Evolutionary conservation across 1,284 basidiomycete species (phyloP), one percentile per base, ranked within the genome.

Genomic region (Cutaneotrichosporon cutaneum): DNA sequence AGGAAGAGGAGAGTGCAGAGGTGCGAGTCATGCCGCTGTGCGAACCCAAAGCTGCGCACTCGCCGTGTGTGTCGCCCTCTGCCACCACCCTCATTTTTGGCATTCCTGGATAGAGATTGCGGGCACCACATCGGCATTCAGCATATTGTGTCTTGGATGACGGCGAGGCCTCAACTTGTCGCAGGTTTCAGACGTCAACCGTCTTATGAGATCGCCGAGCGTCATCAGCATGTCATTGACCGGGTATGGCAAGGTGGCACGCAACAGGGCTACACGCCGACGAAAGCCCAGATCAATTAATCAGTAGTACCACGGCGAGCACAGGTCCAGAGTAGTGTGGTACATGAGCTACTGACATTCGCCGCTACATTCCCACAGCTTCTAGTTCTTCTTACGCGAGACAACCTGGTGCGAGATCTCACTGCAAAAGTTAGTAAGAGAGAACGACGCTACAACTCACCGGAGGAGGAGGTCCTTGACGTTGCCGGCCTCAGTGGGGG

Each of bases 371-470:
- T n/a, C 39, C 18, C 39, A n/a, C 48, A 51, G 27, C 26, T 11
- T 51, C 26, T 51, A 51, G 26, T 65, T 48, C 57, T 57, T 60
- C 56, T 58, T 56, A 53, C 62, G 60, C 53, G 61, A 63, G 42
- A 66, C 59, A 30, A 66, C 61, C 61, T 64, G 50, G 63, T 67
- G 62, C 45, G 60, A 64, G 50, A 56, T 52, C 61, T 67, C 65
- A 53, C 62, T 66, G 57, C 7, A 10, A 35, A 9, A 8, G 60
- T 57, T 24, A 61, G 60, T 35, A 22, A 3, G 1, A 16, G 4
- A 6, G n/a, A n/a, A n/a, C n/a, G n/a, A n/a, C n/a, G n/a, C n/a
- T n/a, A 6, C 1, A 24, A 54, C 66, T 44, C n/a, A 65, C 66
- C 62, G 64, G 55, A 68, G 62, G 42, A 66, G 58, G 24, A 64